Evolutionary conservation across 116 monocot genomes (phyloP).

Genomic region (Trichopus zeylanicus): DNA sequence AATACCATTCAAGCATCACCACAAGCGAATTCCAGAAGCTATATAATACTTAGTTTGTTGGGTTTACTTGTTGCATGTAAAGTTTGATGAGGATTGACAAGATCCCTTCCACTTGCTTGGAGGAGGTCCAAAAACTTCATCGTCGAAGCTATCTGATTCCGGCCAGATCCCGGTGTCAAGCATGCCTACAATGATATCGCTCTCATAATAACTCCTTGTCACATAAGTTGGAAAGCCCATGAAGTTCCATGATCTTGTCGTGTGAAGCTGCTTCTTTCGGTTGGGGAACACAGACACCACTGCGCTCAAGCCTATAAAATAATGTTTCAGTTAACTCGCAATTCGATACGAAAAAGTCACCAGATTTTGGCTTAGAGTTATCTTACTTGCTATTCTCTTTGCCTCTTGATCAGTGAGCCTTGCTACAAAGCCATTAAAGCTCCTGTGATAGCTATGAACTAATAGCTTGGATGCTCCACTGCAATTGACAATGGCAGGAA

Average conservation of each 20-base stretch:
- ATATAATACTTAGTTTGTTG: not conserved
- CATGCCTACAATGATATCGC: constrained; percentile 13
- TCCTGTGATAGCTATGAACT: constrained; percentile 2
- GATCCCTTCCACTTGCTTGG: constrained; percentile 12
- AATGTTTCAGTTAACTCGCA: not conserved
- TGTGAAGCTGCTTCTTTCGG: not conserved
- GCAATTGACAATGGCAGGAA: not conserved
- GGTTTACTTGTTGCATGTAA: constrained; percentile 14
- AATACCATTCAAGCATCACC: not conserved
- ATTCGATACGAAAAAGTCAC: not conserved
- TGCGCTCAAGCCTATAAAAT: not conserved
- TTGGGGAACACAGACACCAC: constrained; percentile 15
- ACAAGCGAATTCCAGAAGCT: not conserved
- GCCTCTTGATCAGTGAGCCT: not conserved
- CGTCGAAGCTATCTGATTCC: constrained; percentile 8
- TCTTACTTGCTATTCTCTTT: not conserved
- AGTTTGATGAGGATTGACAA: constrained; percentile 1
- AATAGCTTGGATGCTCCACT: not conserved
- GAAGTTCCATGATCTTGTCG: constrained; percentile 19
- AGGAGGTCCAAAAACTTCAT: constrained; percentile 1
- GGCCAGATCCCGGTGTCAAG: constrained; percentile 16
- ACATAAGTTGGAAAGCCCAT: not conserved
- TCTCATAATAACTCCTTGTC: not conserved
- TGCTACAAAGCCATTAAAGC: constrained; percentile 10
- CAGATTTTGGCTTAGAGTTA: not conserved